Evolutionary conservation across 2,329 filamentous ascomycete species (phyloP).

Genomic region (Ophiosphaerella korrae): DNA sequence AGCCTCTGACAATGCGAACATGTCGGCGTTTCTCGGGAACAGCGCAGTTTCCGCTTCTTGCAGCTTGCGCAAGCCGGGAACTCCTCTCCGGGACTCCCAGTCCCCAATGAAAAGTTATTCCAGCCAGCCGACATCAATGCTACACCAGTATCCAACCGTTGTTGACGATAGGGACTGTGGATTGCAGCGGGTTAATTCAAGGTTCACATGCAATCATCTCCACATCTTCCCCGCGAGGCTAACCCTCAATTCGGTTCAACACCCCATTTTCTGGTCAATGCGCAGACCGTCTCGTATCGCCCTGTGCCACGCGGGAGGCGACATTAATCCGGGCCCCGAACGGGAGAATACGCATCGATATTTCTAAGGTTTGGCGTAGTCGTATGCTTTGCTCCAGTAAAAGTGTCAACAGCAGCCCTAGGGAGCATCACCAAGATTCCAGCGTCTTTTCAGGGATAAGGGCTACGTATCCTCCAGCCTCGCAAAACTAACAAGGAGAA

Average conservation of each 20-base stretch:
- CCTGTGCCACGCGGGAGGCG: no score
- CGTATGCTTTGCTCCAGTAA: neutral
- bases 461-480: no score
- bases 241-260: constrained; percentile 25
- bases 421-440: neutral
- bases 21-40: constrained; percentile 36
- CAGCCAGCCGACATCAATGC: constrained; percentile 40
- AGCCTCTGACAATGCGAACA: constrained; percentile 42
- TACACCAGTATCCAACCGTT: constrained; percentile 17
- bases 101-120: constrained; percentile 39
- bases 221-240: constrained; percentile 30
- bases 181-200: constrained; percentile 28
- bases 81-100: constrained; percentile 32
- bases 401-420: no score
- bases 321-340: no score
- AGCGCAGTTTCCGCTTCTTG: constrained; percentile 40
- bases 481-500: neutral
- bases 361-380: no score
- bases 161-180: constrained; percentile 26
- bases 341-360: no score
- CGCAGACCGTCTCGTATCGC: neutral
- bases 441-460: no score
- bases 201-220: constrained; percentile 19
- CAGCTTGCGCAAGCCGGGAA: constrained; percentile 39
- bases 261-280: constrained; percentile 5